phyloP scores from a whole-genome alignment of 2,329 filamentous ascomycete species.

The Nemania abortiva region DNA sequence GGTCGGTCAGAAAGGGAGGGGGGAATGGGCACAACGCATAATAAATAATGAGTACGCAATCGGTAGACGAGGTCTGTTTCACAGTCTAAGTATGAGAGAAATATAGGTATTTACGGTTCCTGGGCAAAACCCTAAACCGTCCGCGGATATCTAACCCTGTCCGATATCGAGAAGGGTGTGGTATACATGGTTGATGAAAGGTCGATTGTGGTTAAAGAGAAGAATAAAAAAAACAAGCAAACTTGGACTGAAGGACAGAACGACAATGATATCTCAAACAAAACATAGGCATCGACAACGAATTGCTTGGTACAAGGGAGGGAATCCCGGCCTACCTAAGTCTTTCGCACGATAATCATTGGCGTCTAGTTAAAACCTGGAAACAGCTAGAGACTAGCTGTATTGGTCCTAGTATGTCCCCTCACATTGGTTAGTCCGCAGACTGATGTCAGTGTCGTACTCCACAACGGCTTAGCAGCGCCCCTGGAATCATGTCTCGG shows the following conservation, averaged over 20 bases:
- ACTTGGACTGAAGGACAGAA: conserved; percentile 9
- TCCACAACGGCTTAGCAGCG: conserved; percentile 8
- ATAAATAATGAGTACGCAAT: conserved; percentile 14
- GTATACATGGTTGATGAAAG: conserved; percentile 25
- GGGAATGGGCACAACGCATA: neutral
- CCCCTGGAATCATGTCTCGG: conserved; percentile 26
- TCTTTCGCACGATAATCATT: conserved; percentile 27
- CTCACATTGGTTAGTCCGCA: conserved; percentile 23
- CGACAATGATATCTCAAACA: neutral
- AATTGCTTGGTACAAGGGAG: conserved; percentile 17
- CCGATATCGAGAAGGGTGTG: neutral
- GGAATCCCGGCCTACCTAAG: conserved; percentile 9
- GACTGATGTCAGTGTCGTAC: conserved; percentile 37
- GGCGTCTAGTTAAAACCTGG: conserved; percentile 32
- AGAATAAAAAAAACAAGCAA: neutral
- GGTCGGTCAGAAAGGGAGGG: neutral
- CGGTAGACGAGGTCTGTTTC: conserved; percentile 12
- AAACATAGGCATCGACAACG: conserved; percentile 3
- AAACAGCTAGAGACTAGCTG: conserved; percentile 16
- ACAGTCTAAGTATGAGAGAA: neutral
- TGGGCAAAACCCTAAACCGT: neutral
- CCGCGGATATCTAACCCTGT: conserved; percentile 14
- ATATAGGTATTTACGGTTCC: conserved; percentile 15
- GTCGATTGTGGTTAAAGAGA: conserved; percentile 2
- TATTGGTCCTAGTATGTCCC: conserved; percentile 18